Conservation (phyloP, 2,329 filamentous ascomycete species). For the Cadophora luteo-olivacea region DNA sequence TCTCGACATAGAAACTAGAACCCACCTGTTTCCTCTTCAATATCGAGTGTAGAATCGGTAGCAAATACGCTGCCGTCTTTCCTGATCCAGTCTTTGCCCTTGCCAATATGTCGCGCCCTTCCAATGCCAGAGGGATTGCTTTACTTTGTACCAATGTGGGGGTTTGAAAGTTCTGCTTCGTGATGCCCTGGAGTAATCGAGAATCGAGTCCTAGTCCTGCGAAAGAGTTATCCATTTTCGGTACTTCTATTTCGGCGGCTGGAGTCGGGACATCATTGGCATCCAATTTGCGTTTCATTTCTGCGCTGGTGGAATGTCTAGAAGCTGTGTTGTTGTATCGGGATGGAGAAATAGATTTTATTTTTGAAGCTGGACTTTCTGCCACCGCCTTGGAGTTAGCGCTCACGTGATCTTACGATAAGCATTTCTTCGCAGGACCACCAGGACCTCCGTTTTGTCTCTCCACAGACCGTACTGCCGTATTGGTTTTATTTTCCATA, state of each 20-base stretch:
- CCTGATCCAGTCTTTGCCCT: slow-evolving; percentile 95
- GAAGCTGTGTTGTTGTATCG: neutral
- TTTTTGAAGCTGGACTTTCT: neutral
- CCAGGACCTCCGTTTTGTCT: no score
- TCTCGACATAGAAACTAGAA: neutral
- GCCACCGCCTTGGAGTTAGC: neutral
- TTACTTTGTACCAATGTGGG: slow-evolving; percentile 90
- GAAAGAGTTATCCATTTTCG: slow-evolving; percentile 60
- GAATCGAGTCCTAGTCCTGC: slow-evolving; percentile 81
- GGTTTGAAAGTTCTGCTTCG: slow-evolving; percentile 80
- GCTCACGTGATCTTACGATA: neutral
- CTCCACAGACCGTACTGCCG: no score
- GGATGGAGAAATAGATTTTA: neutral
- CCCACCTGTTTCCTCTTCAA: slow-evolving; percentile 76
- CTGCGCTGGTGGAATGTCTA: neutral
- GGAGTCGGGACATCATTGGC: slow-evolving; percentile 57
- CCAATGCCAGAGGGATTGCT: slow-evolving; percentile 85
- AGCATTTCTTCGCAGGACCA: neutral
- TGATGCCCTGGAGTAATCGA: slow-evolving; percentile 84
- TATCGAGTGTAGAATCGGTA: slow-evolving; percentile 86
- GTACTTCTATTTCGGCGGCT: slow-evolving; percentile 41
- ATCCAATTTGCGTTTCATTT: slow-evolving; percentile 68
- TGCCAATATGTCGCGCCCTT: slow-evolving; percentile 88
- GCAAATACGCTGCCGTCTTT: slow-evolving; percentile 94
- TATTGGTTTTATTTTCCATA: no score